Evolutionary conservation across 2,329 filamentous ascomycete species (phyloP), one percentile per base, ranked within the genome.

Genomic region (Penicillium hordei): DNA sequence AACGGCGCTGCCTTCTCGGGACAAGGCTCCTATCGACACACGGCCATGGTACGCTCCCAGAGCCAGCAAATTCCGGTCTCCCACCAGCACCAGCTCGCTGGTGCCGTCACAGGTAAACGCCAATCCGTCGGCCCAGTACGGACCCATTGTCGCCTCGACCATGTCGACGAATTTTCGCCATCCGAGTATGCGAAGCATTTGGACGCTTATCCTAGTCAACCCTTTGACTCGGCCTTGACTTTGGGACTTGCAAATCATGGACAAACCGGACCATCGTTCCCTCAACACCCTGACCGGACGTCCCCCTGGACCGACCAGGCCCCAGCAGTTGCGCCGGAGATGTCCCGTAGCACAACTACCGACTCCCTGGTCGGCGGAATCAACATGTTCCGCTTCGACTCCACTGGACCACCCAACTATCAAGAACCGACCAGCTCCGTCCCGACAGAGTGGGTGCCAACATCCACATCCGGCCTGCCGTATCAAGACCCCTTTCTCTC

Each of bases 271-370:
- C 43, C 53, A 44, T 25, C 58, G 4, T 42, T 48, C 38, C 48
- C 45, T 13, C 48, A 52, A 19, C 49, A 61, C 7, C 33, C 51
- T 52, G 61, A 60, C 59, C 62, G 61, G 59, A 60, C 64, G 19
- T 55, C 59, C 38, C 52, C 60, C 40, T 39, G 51, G 63, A 61
- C 68, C 51, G 69, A 73, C 55, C 65, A 65, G 44, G 59, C 70
- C 34, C 65, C 68, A 25, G 55, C 67, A 27, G 64, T 68, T 36
- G 68, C 74, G 40, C 70, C 74, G 52, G 72, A 78, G 58, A 80
- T 80, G 78, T 76, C 70, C 61, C 73, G 78, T 61, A 79, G 72
- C 61, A 70, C 71, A 43, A 80, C 78, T 33, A 75, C 77, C 61
- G 78, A 80, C 61, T 75, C 76, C 34, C 63, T 80, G 48, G 76